These are phyloP conservation scores for Hibiscus tridactylites DNA, from an alignment of 345 rosid species.

Conservation along the genomic window DNA sequence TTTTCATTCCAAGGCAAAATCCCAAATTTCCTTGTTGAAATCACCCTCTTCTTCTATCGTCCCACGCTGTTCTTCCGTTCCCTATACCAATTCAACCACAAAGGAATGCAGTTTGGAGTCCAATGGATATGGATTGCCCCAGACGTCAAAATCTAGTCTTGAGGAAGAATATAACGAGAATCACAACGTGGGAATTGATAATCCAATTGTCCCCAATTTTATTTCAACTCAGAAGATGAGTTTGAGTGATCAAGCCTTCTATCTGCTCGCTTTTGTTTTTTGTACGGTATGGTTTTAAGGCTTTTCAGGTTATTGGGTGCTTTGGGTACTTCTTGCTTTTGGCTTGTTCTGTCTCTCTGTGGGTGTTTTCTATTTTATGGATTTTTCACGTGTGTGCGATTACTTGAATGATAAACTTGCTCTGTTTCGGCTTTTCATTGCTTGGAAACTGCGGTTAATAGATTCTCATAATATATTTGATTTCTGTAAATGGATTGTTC, in stretches of 20 bases:
- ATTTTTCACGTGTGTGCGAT: neutral
- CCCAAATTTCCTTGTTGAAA: constrained; percentile 16
- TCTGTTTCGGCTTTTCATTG: neutral
- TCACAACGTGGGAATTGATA: constrained; percentile 42
- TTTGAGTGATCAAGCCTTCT: constrained; percentile 64
- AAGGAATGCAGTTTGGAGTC: constrained; percentile 3
- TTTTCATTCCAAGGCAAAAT: constrained; percentile 8
- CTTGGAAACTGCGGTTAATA: neutral
- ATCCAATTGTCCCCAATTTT: constrained; percentile 35
- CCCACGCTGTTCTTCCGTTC: constrained; percentile 24
- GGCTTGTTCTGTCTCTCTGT: neutral
- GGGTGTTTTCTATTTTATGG: constrained; percentile 1
- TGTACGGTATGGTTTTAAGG: constrained; percentile 50
- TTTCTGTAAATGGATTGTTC: neutral
- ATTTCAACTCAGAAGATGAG: constrained; percentile 38
- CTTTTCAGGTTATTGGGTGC: neutral
- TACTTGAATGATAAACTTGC: neutral
- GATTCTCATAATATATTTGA: neutral
- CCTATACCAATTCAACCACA: constrained; percentile 19
- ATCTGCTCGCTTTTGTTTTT: constrained; percentile 65
- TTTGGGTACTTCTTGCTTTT: neutral
- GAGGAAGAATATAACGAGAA: constrained; percentile 25
- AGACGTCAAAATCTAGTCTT: constrained; percentile 15
- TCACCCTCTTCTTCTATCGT: constrained; percentile 13
- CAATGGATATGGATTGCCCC: constrained; percentile 1